Base-by-base conservation (phyloP, 768 basidiomycete genomes). In the Exsudoporus frostii region DNA sequence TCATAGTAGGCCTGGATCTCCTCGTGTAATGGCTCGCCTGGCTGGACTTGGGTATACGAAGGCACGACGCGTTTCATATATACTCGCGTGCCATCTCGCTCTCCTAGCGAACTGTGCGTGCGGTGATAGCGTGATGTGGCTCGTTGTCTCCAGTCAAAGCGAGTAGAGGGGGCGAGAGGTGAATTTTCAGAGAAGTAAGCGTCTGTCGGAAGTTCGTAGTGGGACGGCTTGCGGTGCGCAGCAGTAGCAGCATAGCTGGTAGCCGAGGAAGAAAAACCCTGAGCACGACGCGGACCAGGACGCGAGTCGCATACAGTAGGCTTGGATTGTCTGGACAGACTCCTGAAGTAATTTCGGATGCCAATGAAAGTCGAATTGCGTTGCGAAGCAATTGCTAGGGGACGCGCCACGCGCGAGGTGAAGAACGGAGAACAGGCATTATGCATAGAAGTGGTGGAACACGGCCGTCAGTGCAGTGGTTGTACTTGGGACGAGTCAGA, bases 81-180 rank as follows among this genome's bases (percentile, higher is more conserved):
- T 48, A 57, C 56, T 53, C 48, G 64, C 43, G 51, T 38, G 44
- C 52, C 57, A 22, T 46, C 54, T 48, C 34, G 51, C 14, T 54
- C 60, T 29, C 24, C 45, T 29, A 17, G 54, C 48, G 50, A 20
- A 51, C 45, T 40, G 60, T 62, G 51, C 47, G 51, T 52, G 56
- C 32, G 50, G 5, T 45, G 52, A 38, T 15, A n/a, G 9, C 81
- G 73, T 14, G 84, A 85, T 11, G 72, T 54, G 8, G 84, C 78
- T 19, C 82, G 74, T 36, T 74, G 60, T 38, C 83, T 74, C 86
- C 87, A 88, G 60, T 88, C 80, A 64, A 82, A 85, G 7, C 86
- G 62, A 27, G 61, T 25, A 11, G 64, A 55, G 11, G 70, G 64
- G 1, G 47, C 25, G 17, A 68, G 62, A 24, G 68, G 66, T 1